Evolutionary conservation across 2,329 filamentous ascomycete genomes (phyloP).

Genomic region (Neopestalotiopsis sp.): DNA sequence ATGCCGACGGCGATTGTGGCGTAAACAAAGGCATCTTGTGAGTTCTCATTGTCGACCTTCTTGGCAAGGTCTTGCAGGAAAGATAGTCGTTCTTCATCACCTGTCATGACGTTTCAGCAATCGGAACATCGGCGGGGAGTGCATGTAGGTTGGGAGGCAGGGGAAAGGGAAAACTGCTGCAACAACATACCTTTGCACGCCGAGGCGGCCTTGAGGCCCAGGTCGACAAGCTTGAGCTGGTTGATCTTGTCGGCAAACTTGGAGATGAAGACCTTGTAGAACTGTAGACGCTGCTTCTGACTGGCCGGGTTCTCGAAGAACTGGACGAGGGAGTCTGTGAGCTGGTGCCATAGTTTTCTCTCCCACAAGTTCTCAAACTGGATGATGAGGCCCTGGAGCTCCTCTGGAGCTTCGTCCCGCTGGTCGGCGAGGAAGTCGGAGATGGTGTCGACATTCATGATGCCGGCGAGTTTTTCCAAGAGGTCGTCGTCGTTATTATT

Average conservation of each 20-base stretch:
- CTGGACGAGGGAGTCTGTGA: conserved; percentile 84
- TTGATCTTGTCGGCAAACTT: conserved; percentile 99
- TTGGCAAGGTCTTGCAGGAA: conserved; percentile 85
- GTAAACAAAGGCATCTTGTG: conserved; percentile 95
- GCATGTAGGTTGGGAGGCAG: not conserved
- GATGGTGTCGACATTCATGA: conserved; percentile 87
- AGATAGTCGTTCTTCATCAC: conserved; percentile 81
- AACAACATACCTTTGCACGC: conserved; percentile 73
- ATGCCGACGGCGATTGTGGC: conserved; percentile 88
- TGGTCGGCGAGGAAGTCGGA: conserved; percentile 90
- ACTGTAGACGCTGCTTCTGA: conserved; percentile 80
- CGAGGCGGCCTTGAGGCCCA: conserved; percentile 85
- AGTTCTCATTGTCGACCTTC: conserved; percentile 89
- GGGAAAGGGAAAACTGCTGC: not conserved
- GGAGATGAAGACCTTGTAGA: conserved; percentile 94
- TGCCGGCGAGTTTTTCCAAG: conserved; percentile 14
- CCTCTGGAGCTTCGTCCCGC: conserved; percentile 84
- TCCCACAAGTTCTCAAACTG: conserved; percentile 98
- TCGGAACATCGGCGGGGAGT: not conserved
- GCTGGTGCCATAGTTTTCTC: conserved; percentile 98
- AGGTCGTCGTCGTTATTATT: not conserved
- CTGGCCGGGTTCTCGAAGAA: conserved; percentile 88
- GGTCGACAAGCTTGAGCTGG: conserved; percentile 92
- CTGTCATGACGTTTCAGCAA: conserved; percentile 49
- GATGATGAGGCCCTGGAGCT: conserved; percentile 86